Evolutionary conservation across 2,329 filamentous ascomycete genomes (phyloP), one percentile per base, ranked within the genome.

Genomic region (Penicillium sp.): DNA sequence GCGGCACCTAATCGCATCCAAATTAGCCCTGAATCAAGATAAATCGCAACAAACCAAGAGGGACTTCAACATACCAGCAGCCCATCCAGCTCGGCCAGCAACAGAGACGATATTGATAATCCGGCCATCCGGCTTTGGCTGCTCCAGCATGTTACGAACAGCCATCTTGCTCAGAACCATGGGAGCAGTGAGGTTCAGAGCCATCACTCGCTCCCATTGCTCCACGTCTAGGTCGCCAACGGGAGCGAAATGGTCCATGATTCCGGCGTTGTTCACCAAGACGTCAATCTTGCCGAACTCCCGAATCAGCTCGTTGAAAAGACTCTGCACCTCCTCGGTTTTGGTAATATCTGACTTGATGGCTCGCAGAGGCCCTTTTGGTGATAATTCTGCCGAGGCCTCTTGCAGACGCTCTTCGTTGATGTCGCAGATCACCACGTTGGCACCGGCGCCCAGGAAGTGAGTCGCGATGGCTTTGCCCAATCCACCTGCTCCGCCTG

Each of bases 181-280:
- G 0, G 83, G 78, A 0, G 82, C 85, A 6, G 82, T 87, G 37
- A 86, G 70, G 64, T 87, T 87, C 60, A 87, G 73, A 13, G 76
- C 77, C 37, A 88, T 77, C 6, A 87, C 80, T 4, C 74, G 74
- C 59, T 86, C 79, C 84, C 83, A 87, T 1, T 78, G 65, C 1
- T 70, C 71, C 58, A 76, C 75, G 19, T 81, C 75, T 52, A 81
- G 69, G 7, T 77, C 75, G 16, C 80, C 84, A 0, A 81, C 81
- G 0, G 83, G 79, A 44, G 83, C 80, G 63, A 87, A 85, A 31
- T 72, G 75, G 66, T 87, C 85, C 75, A 85, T 82, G 47, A 87
- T 77, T 22, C 81, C 85, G 10, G 84, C 84, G 60, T 83, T 84
- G 73, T 86, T 86, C 66, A 87, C 71, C 5, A 87, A 74, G n/a